Base-by-base conservation (phyloP, 2,329 filamentous ascomycete genomes). In the Beauveria scarabaeidicola region DNA sequence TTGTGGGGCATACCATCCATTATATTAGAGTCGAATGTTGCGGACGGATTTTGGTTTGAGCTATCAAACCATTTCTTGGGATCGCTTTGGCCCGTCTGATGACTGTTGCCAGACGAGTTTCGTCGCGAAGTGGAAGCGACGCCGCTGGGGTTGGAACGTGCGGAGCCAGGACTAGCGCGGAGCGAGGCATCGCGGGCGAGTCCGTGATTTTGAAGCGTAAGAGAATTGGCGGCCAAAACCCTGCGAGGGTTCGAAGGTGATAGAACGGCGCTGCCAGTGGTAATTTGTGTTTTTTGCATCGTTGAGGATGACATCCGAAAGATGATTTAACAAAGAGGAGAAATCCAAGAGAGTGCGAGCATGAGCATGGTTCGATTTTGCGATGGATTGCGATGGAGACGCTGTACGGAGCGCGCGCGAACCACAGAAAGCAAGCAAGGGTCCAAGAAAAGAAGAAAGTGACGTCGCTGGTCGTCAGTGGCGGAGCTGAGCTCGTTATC, bases 61-160 rank as follows among this genome's bases (percentile, higher is more conserved):
- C 70, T 72, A 40, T 83, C 76, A 59, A 83, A 84, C 81, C 81
- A 84, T 40, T 70, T 75, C 40, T 74, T 78, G 0, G 80, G 74
- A 55, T 83, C 80, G 63, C 78, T 82, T 4, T 74, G 68, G 3
- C 72, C 71, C 0, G 80, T 82, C 23, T 75, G 72, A 50, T 78
- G 72, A 40, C 78, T 83, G 13, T 80, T 78, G 13, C 72, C 77
- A 0, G 80, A 81, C 0, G 79, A 82, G 36, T 78, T 72, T 23
- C 59, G 59, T 8, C 71, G 68, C 4, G 70, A 65, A 1, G 69
- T 65, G 1, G 63, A 66, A 9, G 66, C 61, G 3, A 52, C 47
- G 1, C 63, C 64, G 29, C 56, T 63, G 9, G 62, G 55, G 2
- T 65, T 63, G 4, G 63, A 60, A 19, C 64, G 65, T 11, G 52